Percentiles rank a stretch among this genome's conserved stretches.
phyloP scores from a whole-genome alignment of 2,329 filamentous ascomycete species.

The Monosporascus sp. region DNA sequence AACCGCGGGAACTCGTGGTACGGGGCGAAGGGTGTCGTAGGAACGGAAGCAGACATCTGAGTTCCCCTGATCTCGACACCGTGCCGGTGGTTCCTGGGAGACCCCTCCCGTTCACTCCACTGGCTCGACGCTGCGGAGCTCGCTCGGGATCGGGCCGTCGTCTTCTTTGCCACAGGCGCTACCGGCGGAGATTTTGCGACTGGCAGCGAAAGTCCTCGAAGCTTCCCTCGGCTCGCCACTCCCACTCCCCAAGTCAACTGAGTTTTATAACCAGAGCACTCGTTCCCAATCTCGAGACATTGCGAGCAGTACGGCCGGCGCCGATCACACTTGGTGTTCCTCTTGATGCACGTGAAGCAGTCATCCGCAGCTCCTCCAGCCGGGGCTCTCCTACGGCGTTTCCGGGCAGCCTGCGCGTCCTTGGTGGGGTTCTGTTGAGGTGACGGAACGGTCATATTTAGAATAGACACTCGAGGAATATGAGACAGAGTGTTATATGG shows the following conservation, averaged over 20 bases:
- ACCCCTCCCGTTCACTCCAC: constrained; percentile 33
- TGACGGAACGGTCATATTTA: constrained; percentile 45
- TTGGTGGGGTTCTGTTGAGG: constrained; percentile 42
- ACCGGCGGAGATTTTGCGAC: constrained; percentile 58
- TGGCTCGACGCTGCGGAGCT: constrained; percentile 36
- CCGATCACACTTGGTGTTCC: constrained; percentile 80
- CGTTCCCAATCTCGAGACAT: constrained; percentile 85
- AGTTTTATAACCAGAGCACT: constrained; percentile 95
- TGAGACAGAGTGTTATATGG: constrained; percentile 14
- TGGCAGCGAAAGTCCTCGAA: constrained; percentile 77
- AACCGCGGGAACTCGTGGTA: constrained; percentile 48
- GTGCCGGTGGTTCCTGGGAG: constrained; percentile 28
- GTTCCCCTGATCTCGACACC: constrained; percentile 32
- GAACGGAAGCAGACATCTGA: constrained; percentile 35
- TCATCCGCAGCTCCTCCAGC: constrained; percentile 87
- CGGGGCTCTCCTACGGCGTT: constrained; percentile 83
- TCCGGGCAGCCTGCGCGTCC: constrained; percentile 48
- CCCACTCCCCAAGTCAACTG: constrained; percentile 95
- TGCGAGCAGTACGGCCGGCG: constrained; percentile 91
- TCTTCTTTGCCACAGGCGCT: constrained; percentile 43
- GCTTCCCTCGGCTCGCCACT: constrained; percentile 90
- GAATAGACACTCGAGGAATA: constrained; percentile 14
- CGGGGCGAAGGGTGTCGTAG: constrained; percentile 27
- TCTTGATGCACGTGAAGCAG: constrained; percentile 88
- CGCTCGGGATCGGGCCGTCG: constrained; percentile 38